These are phyloP conservation scores for Lichina pygmaea DNA, from an alignment of 495 filamentous ascomycete species.

Conservation along the genomic window DNA sequence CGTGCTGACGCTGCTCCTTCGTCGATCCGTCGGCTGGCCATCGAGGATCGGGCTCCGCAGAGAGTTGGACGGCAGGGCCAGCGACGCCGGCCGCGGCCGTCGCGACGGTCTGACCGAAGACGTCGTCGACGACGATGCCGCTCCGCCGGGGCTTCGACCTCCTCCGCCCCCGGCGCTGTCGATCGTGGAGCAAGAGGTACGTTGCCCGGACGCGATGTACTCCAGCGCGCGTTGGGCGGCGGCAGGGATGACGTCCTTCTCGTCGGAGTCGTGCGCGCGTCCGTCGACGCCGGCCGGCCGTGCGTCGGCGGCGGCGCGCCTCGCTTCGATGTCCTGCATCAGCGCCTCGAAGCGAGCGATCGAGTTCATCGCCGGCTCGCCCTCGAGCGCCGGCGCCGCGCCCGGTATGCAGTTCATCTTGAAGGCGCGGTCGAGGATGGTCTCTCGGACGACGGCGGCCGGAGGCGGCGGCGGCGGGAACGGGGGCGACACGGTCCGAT, in stretches of 20 bases:
- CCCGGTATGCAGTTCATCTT: slow-evolving; percentile 24
- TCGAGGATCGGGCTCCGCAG: neutral
- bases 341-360: slow-evolving; percentile 29
- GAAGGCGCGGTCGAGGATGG: slow-evolving; percentile 32
- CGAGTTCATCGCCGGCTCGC: slow-evolving; percentile 21
- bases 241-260: neutral
- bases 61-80: neutral
- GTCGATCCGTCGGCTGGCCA: neutral
- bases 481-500: neutral
- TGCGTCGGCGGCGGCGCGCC: slow-evolving; percentile 12
- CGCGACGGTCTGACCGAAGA: neutral
- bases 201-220: neutral
- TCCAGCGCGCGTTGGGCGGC: neutral
- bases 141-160: too few relatives aligned
- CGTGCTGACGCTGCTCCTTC: neutral
- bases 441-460: slow-evolving; percentile 18
- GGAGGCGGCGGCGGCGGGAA: neutral
- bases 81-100: neutral
- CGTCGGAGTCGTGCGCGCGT: neutral
- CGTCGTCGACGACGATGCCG: neutral
- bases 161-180: neutral
- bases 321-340: slow-evolving; percentile 24
- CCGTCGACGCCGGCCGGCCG: neutral
- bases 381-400: slow-evolving; percentile 14
- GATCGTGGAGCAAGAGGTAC: neutral